Conservation (phyloP, 176 grass and related monocot species). For the Eremochloa ophiuroides region DNA sequence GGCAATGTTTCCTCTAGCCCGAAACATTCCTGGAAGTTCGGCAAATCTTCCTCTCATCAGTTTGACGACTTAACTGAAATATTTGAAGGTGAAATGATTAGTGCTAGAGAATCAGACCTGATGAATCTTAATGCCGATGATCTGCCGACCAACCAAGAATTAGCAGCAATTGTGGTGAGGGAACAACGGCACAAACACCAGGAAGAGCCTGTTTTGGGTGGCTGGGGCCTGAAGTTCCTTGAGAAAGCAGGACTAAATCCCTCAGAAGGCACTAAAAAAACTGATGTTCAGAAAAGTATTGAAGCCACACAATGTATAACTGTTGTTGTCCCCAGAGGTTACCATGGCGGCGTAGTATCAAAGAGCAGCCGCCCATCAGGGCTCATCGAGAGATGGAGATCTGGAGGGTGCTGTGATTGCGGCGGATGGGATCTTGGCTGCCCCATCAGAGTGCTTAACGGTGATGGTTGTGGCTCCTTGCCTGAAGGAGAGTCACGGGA, state of each 20-base stretch:
- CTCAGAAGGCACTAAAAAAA: not conserved
- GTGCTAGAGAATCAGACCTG: conserved; percentile 28
- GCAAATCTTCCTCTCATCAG: conserved; percentile 40
- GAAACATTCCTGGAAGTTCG: conserved; percentile 28
- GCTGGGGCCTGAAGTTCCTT: conserved; percentile 96
- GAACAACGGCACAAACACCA: conserved; percentile 9
- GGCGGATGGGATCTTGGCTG: conserved; percentile 90
- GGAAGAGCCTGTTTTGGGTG: conserved; percentile 37
- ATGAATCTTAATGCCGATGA: conserved; percentile 24
- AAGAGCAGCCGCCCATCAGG: conserved; percentile 30
- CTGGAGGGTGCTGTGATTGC: conserved; percentile 62
- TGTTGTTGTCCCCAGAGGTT: conserved; percentile 56
- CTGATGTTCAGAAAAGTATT: not conserved
- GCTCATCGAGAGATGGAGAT: conserved; percentile 69
- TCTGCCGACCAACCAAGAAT: conserved; percentile 45
- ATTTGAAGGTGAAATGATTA: conserved; percentile 13
- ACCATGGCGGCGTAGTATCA: conserved; percentile 45
- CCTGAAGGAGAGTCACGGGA: conserved; percentile 25
- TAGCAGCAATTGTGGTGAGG: conserved; percentile 65
- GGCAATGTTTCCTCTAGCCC: conserved; percentile 43
- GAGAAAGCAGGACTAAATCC: conserved; percentile 34
- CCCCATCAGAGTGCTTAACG: conserved; percentile 58
- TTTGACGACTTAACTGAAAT: conserved; percentile 24
- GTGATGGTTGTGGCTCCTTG: conserved; percentile 4
- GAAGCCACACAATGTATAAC: conserved; percentile 27